A percentile compares a stretch with the other conserved stretches of the same genome.
Conservation (phyloP, 257 asterid genomes). For the Rauvolfia tetraphylla region DNA sequence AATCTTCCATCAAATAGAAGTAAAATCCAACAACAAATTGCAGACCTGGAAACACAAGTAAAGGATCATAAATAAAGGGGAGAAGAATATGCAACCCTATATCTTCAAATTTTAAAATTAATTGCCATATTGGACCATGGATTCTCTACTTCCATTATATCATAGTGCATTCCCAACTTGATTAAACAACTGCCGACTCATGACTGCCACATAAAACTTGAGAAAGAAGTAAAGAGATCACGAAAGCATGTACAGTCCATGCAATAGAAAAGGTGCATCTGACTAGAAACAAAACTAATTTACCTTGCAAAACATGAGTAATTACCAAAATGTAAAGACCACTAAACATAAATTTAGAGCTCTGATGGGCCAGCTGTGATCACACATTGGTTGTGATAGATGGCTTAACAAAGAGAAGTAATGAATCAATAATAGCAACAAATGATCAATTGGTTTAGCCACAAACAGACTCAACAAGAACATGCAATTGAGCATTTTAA, state of each 20-base stretch:
- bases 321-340: not conserved
- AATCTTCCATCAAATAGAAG: not conserved
- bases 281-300: not conserved
- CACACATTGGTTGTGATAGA: not conserved
- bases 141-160: not conserved
- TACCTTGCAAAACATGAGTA: not conserved
- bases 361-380: not conserved
- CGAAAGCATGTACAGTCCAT: not conserved
- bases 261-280: not conserved
- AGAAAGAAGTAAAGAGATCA: not conserved
- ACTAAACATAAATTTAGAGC: not conserved
- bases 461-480: not conserved
- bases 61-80: not conserved
- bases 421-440: not conserved
- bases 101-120: not conserved
- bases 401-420: not conserved
- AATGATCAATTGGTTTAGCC: too few relatives aligned
- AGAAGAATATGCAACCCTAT: not conserved
- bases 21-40: not conserved
- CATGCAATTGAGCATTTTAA: slow-evolving; percentile 3
- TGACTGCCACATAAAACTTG: not conserved
- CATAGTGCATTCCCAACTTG: not conserved
- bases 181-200: not conserved
- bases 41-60: not conserved
- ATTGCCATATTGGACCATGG: not conserved